Evolutionary conservation across 768 basidiomycete species (phyloP), one percentile per base, ranked within the genome.

Genomic region (Chalciporus sphaerocephalus): DNA sequence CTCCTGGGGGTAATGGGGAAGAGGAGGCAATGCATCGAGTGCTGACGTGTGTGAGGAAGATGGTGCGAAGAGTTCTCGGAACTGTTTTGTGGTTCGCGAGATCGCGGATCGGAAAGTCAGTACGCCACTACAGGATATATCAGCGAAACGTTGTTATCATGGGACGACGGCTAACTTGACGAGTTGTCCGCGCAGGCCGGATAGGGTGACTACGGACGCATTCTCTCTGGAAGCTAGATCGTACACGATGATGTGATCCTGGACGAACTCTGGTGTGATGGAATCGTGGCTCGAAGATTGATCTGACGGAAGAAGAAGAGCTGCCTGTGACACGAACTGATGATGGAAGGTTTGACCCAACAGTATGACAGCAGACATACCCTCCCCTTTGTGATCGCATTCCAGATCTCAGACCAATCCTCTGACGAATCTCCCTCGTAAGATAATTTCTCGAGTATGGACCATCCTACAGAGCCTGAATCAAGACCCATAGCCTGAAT

Each of bases 201-300:
- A 92, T 27, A 94, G 67, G 0, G 91, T 91, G 4, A 92, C 75
- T 11, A 92, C 64, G 24, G 77, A 75, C 4, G 77, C 71, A 38
- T 70, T 61, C 27, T 71, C 69, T 35, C 56, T 60, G 18, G 73
- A 67, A 1, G 76, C 68, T 13, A 72, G 71, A 41, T 87, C 80
- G 54, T 75, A 81, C 24, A 92, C 73, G 23, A 80, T 69, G 45
- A 95, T 64, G 60, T 99, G 95, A 57, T 96, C 92, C 59, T 79
- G 81, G 23, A 96, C 69, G 46, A 93, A 82, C 3, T 91, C 85
- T 0, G 81, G 67, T 0, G 85, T 86, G 41, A 92, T 73, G 39
- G 71, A 71, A 15, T 80, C 76, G 16, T 76, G 70, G 12, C 73
- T 62, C 3, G 76, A 69, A 6, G 69, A 59, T 36, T 75, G 72